phyloP scores from a whole-genome alignment of 148 eudicot genomes.

The Salicornia ramosissima region DNA sequence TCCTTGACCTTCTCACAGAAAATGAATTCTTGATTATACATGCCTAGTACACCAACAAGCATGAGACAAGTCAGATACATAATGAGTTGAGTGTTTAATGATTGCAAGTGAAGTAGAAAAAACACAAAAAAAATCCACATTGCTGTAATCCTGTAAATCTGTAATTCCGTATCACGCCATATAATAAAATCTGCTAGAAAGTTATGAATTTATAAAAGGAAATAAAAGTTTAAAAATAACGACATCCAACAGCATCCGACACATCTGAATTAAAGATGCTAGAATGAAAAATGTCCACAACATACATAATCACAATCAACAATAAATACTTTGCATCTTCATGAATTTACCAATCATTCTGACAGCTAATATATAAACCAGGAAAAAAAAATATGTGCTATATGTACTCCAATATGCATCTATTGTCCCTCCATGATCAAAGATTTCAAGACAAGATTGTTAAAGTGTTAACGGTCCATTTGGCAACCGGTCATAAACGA shows the following conservation, averaged over 20 bases:
- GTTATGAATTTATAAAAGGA: background rate
- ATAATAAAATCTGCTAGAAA: background rate
- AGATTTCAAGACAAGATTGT: background rate
- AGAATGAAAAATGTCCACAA: background rate
- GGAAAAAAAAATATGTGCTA: background rate
- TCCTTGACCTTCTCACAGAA: slow-evolving; percentile 98
- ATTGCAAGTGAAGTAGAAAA: background rate
- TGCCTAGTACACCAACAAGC: slow-evolving; percentile 42
- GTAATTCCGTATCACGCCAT: background rate
- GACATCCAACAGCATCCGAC: background rate
- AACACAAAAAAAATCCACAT: background rate
- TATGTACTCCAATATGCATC: background rate
- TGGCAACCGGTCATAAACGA: too few relatives aligned
- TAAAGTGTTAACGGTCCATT: background rate
- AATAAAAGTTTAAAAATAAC: background rate
- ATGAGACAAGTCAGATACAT: slow-evolving; percentile 6
- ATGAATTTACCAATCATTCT: background rate
- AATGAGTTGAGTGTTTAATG: background rate
- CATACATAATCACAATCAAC: background rate
- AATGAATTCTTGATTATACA: slow-evolving; percentile 62
- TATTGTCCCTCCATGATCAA: background rate
- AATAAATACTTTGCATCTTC: background rate
- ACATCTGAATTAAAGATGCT: background rate
- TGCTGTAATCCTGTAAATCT: too few relatives aligned
- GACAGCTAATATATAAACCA: too few relatives aligned